A percentile compares a stretch with the other conserved stretches of the same genome.
phyloP scores from a whole-genome alignment of 192 early-diverging fungal species.

The Umbelopsis sp. region DNA sequence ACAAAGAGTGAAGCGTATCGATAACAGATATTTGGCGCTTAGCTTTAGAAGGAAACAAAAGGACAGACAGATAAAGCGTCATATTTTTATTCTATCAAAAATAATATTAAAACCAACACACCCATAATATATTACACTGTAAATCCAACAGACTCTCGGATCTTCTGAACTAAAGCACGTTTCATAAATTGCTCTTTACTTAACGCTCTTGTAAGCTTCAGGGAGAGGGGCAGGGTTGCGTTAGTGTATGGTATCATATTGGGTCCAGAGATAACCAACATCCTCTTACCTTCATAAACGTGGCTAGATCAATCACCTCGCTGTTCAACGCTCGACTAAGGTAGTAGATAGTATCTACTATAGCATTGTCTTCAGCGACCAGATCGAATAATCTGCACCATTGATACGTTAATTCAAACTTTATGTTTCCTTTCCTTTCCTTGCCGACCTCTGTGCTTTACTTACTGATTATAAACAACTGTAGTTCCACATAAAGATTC shows the following conservation, averaged over 20 bases:
- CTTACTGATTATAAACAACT: conserved; percentile 73
- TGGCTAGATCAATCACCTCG: conserved; percentile 68
- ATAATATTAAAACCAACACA: too few relatives aligned
- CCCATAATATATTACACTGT: conserved; percentile 8
- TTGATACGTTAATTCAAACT: conserved; percentile 33
- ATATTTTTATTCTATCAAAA: neutral
- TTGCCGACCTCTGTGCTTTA: conserved; percentile 21
- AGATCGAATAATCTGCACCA: conserved; percentile 78
- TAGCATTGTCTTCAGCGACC: conserved; percentile 86
- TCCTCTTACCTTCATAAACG: conserved; percentile 75
- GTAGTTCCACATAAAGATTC: conserved; percentile 60
- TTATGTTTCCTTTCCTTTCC: conserved; percentile 25
- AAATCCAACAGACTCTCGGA: conserved; percentile 42
- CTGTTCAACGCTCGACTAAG: conserved; percentile 78
- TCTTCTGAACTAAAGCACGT: conserved; percentile 74
- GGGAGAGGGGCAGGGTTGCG: neutral
- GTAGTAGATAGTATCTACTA: conserved; percentile 86
- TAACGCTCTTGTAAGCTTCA: conserved; percentile 72
- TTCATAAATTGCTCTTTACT: conserved; percentile 91
- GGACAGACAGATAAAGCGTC: conserved; percentile 19
- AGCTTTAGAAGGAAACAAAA: neutral
- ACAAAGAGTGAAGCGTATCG: neutral
- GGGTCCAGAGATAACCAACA: neutral
- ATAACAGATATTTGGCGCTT: neutral
- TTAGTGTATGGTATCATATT: neutral